Evolutionary conservation across 768 basidiomycete species (phyloP).

Genomic region (Coprinellus micaceus): DNA sequence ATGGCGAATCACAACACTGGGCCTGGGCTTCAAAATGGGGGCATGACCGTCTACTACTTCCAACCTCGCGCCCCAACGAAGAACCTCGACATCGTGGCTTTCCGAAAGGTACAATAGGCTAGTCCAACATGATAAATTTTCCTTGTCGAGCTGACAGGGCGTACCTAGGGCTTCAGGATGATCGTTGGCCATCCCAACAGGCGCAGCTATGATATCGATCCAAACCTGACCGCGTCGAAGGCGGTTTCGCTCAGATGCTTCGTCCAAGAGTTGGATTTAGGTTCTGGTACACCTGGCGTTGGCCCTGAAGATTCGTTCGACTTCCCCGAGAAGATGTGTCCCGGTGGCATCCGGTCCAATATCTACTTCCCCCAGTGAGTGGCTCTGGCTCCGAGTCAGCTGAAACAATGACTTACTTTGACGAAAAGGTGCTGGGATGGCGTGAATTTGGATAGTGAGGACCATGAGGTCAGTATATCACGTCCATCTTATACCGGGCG

Average conservation of each 20-base stretch:
- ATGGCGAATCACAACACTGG: slow-evolving; percentile 9
- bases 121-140: no score
- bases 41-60: slow-evolving; percentile 11
- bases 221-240: background rate
- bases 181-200: slow-evolving; percentile 8
- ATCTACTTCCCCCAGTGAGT: slow-evolving; percentile 12
- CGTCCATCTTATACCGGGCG: no score
- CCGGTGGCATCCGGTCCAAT: slow-evolving; percentile 9
- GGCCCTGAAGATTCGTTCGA: slow-evolving; percentile 7
- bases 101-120: background rate
- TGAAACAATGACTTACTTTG: background rate
- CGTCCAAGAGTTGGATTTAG: background rate
- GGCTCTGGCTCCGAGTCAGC: no score
- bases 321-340: slow-evolving; percentile 4
- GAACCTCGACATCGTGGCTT: slow-evolving; percentile 7
- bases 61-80: slow-evolving; percentile 9
- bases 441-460: slow-evolving; percentile 6
- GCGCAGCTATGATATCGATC: slow-evolving; percentile 3
- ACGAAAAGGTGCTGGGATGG: slow-evolving; percentile 10
- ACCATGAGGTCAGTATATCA: slow-evolving; percentile 2
- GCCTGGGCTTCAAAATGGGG: background rate
- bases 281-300: slow-evolving; percentile 3
- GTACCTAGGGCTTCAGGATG: slow-evolving; percentile 12
- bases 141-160: no score
- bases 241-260: slow-evolving; percentile 8